These are phyloP conservation scores for Trametes cinnabarina DNA, from an alignment of 768 basidiomycete species.

Conservation along the genomic window DNA sequence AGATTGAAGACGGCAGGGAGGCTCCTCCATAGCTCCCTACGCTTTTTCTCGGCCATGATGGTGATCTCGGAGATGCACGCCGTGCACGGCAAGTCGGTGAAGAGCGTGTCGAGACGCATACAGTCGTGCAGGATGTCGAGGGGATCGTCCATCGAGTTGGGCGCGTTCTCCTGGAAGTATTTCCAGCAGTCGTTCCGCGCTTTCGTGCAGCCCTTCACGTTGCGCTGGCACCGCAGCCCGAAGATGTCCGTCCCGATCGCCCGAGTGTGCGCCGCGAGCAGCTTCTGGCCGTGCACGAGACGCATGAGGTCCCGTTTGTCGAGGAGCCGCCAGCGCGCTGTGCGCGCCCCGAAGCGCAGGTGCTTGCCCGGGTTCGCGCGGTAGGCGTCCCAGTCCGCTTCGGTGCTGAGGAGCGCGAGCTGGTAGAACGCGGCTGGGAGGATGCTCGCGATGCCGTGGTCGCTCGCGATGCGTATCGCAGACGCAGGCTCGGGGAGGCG, in stretches of 20 bases:
- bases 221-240: constrained; percentile 25
- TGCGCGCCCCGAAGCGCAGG: constrained; percentile 32
- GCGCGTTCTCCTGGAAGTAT: constrained; percentile 33
- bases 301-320: constrained; percentile 32
- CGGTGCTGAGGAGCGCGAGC: constrained; percentile 26
- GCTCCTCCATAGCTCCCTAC: constrained; percentile 29
- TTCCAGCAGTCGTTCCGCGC: constrained; percentile 31
- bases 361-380: constrained; percentile 29
- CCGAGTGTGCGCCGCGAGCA: constrained; percentile 29
- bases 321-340: constrained; percentile 29
- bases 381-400: constrained; percentile 31
- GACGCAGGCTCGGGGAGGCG: constrained; percentile 32
- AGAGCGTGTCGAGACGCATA: constrained; percentile 26
- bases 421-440: constrained; percentile 33
- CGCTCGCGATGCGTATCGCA: constrained; percentile 30
- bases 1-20: constrained; percentile 31
- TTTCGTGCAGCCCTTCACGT: constrained; percentile 27
- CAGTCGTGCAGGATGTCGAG: constrained; percentile 32
- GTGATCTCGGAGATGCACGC: constrained; percentile 27
- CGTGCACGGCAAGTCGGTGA: constrained; percentile 29
- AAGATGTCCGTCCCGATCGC: constrained; percentile 31
- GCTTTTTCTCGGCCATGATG: constrained; percentile 27
- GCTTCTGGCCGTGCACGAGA: constrained; percentile 30
- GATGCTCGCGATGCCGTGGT: constrained; percentile 28
- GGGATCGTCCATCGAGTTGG: constrained; percentile 32